Evolutionary conservation across 2,329 filamentous ascomycete genomes (phyloP), one percentile per base, ranked within the genome.

Genomic region (Colletotrichum musicola): DNA sequence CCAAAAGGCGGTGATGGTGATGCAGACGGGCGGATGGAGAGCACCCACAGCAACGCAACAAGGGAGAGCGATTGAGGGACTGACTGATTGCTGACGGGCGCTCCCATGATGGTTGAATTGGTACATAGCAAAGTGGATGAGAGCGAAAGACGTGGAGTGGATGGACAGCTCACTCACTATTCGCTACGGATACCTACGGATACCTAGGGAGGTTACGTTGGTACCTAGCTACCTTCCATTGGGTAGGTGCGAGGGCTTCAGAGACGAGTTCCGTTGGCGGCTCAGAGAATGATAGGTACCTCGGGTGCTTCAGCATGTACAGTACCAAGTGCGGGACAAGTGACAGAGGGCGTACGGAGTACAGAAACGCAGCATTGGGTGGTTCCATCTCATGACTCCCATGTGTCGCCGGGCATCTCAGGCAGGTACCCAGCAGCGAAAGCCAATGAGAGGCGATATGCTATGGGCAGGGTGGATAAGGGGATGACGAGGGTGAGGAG

Each of bases 1-100:
- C 30, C 30, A 68, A 68, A 68, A 68, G 60, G 64, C 64, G 64
- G 64, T 68, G 64, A 68, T 68, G 53, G n/a, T 27, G 12, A 46
- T 12, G 18, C 51, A 35, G 14, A 46, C 13, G 44, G 18, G 13
- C 16, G 10, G 44, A 46, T 46, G 13, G 44, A 46, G 14, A 16
- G 44, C 44, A 46, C 16, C 44, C 18, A 18, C 18, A n/a, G 14
- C 44, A 14, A 18, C 44, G 44, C 16, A 46, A 46, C 16, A 46
- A 35, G 30, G 30, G 30, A 35, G 30, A 30, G 7, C 9, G 27
- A 30, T 6, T 30, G 27, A 30, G 30, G 7, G 30, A 35, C 30
- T 35, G 30, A 35, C 30, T 35, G 30, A 35, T 35, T 35, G 30
- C 30, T 35, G 30, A 35, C 30, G 30, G 30, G 30, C 7, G 30